Conservation (phyloP, 345 rosid species). For the Lepidium aucheri region DNA sequence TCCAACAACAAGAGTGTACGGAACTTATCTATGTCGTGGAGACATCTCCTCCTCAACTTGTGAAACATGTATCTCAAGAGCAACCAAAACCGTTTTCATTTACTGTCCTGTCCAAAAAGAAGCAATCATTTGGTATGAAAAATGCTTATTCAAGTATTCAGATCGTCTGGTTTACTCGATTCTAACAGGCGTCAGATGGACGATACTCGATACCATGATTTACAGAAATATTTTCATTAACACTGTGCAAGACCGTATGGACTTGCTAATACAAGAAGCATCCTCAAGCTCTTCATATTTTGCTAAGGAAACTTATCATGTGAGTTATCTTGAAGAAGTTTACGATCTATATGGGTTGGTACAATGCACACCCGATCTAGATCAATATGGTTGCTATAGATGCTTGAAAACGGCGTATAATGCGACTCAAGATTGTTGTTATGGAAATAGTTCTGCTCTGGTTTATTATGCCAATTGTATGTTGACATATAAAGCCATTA, state of each 20-base stretch:
- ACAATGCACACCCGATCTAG: conserved; percentile 8
- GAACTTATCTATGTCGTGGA: background rate
- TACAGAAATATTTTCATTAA: background rate
- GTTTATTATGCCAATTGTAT: background rate
- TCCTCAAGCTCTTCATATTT: conserved; percentile 10
- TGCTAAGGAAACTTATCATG: background rate
- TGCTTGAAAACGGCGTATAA: conserved; percentile 7
- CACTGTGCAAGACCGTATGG: background rate
- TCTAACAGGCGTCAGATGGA: background rate
- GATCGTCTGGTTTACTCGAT: background rate
- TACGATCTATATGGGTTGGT: conserved; percentile 2
- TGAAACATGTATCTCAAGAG: conserved; percentile 1
- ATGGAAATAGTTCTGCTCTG: background rate
- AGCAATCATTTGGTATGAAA: background rate
- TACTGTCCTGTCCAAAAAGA: background rate
- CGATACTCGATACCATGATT: background rate
- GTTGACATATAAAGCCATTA: background rate
- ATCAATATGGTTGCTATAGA: conserved; percentile 10
- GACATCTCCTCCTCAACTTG: background rate
- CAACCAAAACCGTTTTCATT: background rate
- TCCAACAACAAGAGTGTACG: background rate
- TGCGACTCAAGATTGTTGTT: conserved; percentile 4
- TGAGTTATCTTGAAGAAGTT: background rate
- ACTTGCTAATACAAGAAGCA: conserved; percentile 8
- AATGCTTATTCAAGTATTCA: background rate